phyloP scores from a whole-genome alignment of 768 basidiomycete species.

The Candolleomyces aberdarensis region DNA sequence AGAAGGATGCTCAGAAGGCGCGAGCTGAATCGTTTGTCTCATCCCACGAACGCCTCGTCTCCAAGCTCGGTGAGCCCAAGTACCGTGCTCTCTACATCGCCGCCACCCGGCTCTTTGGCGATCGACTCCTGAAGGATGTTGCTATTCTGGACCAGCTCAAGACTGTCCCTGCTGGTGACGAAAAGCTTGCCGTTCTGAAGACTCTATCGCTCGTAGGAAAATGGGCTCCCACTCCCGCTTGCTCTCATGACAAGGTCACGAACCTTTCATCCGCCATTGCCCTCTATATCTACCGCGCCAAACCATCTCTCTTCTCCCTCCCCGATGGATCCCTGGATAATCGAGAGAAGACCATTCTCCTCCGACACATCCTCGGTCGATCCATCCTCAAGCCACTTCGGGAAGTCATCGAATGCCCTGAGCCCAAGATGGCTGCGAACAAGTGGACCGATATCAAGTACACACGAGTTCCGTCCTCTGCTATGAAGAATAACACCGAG shows the following conservation, averaged over 20 bases:
- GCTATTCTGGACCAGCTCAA: conserved; percentile 33
- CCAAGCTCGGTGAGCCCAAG: conserved; percentile 43
- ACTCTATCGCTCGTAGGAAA: conserved; percentile 59
- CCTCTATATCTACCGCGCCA: conserved; percentile 44
- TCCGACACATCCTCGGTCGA: conserved; percentile 57
- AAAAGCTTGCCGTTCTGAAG: conserved; percentile 30
- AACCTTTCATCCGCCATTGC: conserved; percentile 65
- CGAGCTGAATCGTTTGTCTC: conserved; percentile 20
- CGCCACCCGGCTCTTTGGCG: conserved; percentile 58
- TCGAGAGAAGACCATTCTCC: conserved; percentile 30
- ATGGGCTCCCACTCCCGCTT: conserved; percentile 64
- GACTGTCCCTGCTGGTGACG: conserved; percentile 27
- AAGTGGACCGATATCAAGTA: conserved; percentile 59
- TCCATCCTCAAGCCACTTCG: conserved; percentile 61
- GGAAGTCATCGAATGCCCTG: conserved; percentile 40
- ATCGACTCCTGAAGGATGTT: conserved; percentile 49
- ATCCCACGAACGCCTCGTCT: conserved; percentile 33
- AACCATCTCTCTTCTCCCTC: conserved; percentile 26
- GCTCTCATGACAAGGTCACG: conserved; percentile 59
- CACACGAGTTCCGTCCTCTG: conserved; percentile 54
- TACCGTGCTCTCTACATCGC: conserved; percentile 64
- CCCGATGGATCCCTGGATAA: conserved; percentile 24
- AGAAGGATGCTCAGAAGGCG: conserved; percentile 19
- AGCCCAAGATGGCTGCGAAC: conserved; percentile 59
- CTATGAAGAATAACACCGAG: conserved; percentile 57